phyloP scores from a whole-genome alignment of 768 basidiomycete species.

The Serpula lacrymans region DNA sequence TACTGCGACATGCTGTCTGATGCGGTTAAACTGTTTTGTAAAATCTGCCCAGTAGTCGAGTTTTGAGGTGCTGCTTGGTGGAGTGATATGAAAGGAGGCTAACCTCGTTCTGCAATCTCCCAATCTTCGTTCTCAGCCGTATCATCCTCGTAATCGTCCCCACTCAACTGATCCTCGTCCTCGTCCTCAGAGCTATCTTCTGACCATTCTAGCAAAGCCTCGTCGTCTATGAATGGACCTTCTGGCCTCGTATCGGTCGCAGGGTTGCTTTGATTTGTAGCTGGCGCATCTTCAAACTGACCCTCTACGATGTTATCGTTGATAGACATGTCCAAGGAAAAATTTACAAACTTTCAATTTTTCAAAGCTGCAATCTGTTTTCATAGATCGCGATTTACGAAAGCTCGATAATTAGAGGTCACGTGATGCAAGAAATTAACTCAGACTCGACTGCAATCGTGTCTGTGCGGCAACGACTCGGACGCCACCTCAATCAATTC shows the following conservation, averaged over 20 bases:
- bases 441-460: too few relatives aligned
- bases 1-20: conserved; percentile 87
- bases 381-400: too few relatives aligned
- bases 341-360: too few relatives aligned
- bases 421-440: too few relatives aligned
- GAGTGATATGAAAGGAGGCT: conserved; percentile 12
- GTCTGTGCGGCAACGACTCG: too few relatives aligned
- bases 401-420: too few relatives aligned
- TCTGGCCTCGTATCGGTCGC: conserved; percentile 18
- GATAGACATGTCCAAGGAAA: conserved; percentile 19
- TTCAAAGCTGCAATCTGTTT: too few relatives aligned
- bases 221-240: conserved; percentile 45
- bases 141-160: conserved; percentile 51
- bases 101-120: conserved; percentile 83
- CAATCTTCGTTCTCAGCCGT: conserved; percentile 85
- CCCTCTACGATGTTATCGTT: conserved; percentile 35
- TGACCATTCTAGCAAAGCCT: conserved; percentile 27
- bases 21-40: conserved; percentile 96
- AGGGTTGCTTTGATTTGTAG: conserved; percentile 15
- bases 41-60: conserved; percentile 63
- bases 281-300: conserved; percentile 63
- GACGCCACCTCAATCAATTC: too few relatives aligned
- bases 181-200: conserved; percentile 22
- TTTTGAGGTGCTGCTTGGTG: not conserved
- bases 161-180: conserved; percentile 30